Conservation (phyloP, 73 alveolate genomes). For the Durusdinium trenchii region DNA sequence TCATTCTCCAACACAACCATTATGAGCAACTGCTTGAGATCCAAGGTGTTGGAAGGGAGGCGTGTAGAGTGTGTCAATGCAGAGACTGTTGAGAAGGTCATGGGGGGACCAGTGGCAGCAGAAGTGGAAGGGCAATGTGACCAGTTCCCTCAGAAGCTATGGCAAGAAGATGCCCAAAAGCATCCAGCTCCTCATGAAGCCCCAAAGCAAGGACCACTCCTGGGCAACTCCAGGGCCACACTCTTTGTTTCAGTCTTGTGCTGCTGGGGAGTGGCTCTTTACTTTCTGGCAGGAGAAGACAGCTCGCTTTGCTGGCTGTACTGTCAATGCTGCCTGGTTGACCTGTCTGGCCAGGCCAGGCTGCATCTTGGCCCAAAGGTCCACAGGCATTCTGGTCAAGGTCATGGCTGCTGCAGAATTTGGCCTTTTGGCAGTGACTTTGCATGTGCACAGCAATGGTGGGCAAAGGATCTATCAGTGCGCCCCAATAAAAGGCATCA, state of each 20-base stretch:
- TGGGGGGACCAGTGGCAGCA: not conserved
- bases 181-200: not conserved
- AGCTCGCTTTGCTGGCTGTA: no score
- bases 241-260: not conserved
- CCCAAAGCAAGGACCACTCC: not conserved
- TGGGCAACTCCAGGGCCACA: not conserved
- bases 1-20: not conserved
- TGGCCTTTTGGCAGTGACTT: not conserved
- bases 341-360: not conserved
- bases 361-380: not conserved
- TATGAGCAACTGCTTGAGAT: not conserved
- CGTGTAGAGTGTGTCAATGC: not conserved
- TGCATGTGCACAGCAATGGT: not conserved
- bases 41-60: not conserved
- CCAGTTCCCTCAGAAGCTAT: not conserved
- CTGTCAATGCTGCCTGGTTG: not conserved
- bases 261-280: slow-evolving; percentile 10
- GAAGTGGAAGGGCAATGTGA: not conserved
- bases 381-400: not conserved
- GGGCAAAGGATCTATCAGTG: not conserved
- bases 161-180: not conserved
- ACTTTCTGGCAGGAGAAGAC: not conserved
- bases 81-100: not conserved
- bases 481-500: not conserved
- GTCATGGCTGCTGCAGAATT: not conserved